A percentile compares a stretch with the other conserved stretches of the same genome.
Conservation (phyloP, 495 filamentous ascomycete genomes). For the Aspergillus haitiensis region DNA sequence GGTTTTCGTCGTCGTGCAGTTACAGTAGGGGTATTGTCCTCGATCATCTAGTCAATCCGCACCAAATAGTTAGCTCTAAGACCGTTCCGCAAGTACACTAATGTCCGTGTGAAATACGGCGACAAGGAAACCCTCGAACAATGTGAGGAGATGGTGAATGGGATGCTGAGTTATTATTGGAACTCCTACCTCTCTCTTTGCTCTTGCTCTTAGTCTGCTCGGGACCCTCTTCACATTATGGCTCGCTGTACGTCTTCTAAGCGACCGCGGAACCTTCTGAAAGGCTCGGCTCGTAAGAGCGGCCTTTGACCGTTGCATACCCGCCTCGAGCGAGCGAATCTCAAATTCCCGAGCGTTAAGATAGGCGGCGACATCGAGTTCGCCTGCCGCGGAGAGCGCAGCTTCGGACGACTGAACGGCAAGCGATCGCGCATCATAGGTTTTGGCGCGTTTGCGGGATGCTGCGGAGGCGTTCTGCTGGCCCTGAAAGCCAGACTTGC, state of each 20-base stretch:
- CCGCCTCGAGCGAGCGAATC: constrained; percentile 77
- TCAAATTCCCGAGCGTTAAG: constrained; percentile 81
- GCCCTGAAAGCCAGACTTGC: constrained; percentile 29
- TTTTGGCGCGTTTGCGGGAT: constrained; percentile 63
- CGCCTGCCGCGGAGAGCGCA: constrained; percentile 70
- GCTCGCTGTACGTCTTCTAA: constrained; percentile 85
- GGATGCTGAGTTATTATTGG: too few species aligned
- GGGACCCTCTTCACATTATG: constrained; percentile 96
- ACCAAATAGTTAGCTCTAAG: constrained; percentile 12
- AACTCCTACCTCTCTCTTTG: constrained; percentile 62
- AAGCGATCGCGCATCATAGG: constrained; percentile 67
- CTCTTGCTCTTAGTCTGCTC: constrained; percentile 67
- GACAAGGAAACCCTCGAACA: too few species aligned
- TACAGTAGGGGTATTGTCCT: constrained; percentile 89
- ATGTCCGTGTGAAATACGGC: too few species aligned
- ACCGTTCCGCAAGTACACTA: too few species aligned
- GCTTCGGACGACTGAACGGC: constrained; percentile 69
- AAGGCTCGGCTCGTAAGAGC: constrained; percentile 73
- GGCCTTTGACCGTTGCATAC: constrained; percentile 71
- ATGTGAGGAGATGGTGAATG: too few species aligned
- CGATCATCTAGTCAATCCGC: constrained; percentile 59
- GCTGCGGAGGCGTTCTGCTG: constrained; percentile 28
- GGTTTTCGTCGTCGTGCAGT: constrained; percentile 69
- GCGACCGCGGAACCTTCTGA: constrained; percentile 78
- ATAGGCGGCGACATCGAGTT: constrained; percentile 79